Base-by-base conservation (phyloP, 768 basidiomycete genomes). In the Paxillus rubicundulus region DNA sequence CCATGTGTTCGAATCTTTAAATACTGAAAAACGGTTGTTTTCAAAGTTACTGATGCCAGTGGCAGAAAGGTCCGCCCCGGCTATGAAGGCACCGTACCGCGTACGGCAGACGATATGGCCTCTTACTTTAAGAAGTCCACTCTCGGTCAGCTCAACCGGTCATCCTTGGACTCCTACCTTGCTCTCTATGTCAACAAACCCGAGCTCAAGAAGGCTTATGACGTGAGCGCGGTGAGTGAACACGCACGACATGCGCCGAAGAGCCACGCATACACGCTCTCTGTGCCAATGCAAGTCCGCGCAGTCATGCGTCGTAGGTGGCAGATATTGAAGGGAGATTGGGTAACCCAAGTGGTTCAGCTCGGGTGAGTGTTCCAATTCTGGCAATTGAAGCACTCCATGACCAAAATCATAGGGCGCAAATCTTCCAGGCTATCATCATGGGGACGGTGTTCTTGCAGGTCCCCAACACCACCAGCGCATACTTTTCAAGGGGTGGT, bases 401-500 rank as follows among this genome's bases (percentile, higher is more conserved):
- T n/a, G n/a, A n/a, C n/a, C n/a, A n/a, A 1, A 12, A 39, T n/a
- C 24, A 8, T 32, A 85, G 83, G 37, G 72, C 77, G 2, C 53
- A 59, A 3, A 37, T 57, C 5, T 51, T 66, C 13, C 60, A 62
- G 33, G 59, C 50, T 1, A 12, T 68, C 33, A 47, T 69, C 40
- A 45, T 53, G 9, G 68, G 65, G 30, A 74, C 72, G 1, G 69
- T 79, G 27, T 82, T 78, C 69, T 74, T 75, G 55, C 64, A 67
- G 9, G 51, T 76, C 24, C 59, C 70, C 0, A 56, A 62, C 36
- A 64, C 59, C 30, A 79, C 80, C 2, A 45, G 40, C n/a, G 47
- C 50, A n/a, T 69, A 56, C 49, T 62, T 58, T 48, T 83, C 85
- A n/a, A 80, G 89, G 17, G 88, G 87, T 37, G 85, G 89, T 70